phyloP scores from a whole-genome alignment of 306 rosid species.

The Begonia peltatifolia region DNA sequence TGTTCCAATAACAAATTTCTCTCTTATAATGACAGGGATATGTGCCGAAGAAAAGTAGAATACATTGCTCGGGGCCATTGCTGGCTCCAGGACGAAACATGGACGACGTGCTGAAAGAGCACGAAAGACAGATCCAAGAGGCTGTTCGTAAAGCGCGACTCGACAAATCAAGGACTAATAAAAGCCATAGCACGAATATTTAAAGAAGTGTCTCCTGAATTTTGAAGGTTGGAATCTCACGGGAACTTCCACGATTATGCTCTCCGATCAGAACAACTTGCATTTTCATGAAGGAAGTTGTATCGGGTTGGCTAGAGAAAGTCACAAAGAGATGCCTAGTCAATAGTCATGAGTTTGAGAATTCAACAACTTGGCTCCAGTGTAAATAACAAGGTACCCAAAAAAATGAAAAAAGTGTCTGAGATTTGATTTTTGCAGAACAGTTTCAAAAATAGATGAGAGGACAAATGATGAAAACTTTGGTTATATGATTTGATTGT shows the following conservation, averaged over 20 bases:
- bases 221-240: neutral
- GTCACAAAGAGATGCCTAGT: too few relatives aligned
- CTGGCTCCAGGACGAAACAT: conserved; percentile 57
- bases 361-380: too few relatives aligned
- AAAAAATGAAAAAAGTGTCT: too few relatives aligned
- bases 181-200: conserved; percentile 1
- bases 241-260: neutral
- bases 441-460: too few relatives aligned
- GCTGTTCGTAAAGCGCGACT: conserved; percentile 64
- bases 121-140: conserved; percentile 77
- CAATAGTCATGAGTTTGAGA: too few relatives aligned
- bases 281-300: too few relatives aligned
- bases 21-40: conserved; percentile 26
- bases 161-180: conserved; percentile 29
- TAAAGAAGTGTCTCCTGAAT: neutral
- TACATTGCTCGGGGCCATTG: conserved; percentile 86
- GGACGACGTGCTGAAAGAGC: conserved; percentile 87
- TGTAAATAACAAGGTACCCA: too few relatives aligned
- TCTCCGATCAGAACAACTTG: too few relatives aligned
- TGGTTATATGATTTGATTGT: too few relatives aligned
- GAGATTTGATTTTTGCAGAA: too few relatives aligned
- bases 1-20: neutral
- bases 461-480: too few relatives aligned
- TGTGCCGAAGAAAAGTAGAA: conserved; percentile 55
- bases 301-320: too few relatives aligned